Conservation (phyloP, 192 early-diverging fungal genomes). For the Backusella tarrabulga region DNA sequence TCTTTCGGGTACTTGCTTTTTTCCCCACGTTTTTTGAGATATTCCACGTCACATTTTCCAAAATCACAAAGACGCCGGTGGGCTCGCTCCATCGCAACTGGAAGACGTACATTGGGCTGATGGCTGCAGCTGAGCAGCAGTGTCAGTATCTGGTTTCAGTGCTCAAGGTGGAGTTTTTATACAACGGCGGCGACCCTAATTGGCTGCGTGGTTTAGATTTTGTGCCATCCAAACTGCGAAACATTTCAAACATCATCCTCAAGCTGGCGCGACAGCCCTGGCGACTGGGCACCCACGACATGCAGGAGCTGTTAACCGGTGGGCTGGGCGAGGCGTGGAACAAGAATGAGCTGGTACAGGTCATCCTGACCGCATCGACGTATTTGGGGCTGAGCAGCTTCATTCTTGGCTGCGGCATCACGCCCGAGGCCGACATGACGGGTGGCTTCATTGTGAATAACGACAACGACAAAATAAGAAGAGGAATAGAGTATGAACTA, state of each 20-base stretch:
- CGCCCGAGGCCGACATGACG: constrained; percentile 54
- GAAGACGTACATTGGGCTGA: constrained; percentile 52
- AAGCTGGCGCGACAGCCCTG: constrained; percentile 57
- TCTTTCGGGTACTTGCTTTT: constrained; percentile 50
- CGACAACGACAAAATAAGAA: background rate
- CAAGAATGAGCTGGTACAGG: constrained; percentile 52
- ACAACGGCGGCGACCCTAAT: constrained; percentile 47
- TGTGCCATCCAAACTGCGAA: constrained; percentile 48
- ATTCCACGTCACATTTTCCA: constrained; percentile 38
- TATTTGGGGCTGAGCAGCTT: constrained; percentile 53
- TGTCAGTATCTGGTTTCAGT: constrained; percentile 55
- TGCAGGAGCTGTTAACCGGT: constrained; percentile 38
- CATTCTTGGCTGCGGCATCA: constrained; percentile 53
- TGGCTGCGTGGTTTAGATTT: constrained; percentile 51
- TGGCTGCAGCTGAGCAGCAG: constrained; percentile 54
- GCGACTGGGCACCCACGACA: constrained; percentile 39
- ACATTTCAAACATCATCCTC: constrained; percentile 40
- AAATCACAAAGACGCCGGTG: constrained; percentile 38
- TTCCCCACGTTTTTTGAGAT: constrained; percentile 57
- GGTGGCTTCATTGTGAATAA: constrained; percentile 40
- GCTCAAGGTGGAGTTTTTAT: constrained; percentile 49
- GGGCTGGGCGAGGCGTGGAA: constrained; percentile 45
- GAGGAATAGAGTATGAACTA: constrained; percentile 40
- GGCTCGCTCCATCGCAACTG: constrained; percentile 50
- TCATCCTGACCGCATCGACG: constrained; percentile 46